A percentile compares a stretch with the other conserved stretches of the same genome.
phyloP scores from a whole-genome alignment of 73 alveolate genomes.

The Paramecium sexaurelia region DNA sequence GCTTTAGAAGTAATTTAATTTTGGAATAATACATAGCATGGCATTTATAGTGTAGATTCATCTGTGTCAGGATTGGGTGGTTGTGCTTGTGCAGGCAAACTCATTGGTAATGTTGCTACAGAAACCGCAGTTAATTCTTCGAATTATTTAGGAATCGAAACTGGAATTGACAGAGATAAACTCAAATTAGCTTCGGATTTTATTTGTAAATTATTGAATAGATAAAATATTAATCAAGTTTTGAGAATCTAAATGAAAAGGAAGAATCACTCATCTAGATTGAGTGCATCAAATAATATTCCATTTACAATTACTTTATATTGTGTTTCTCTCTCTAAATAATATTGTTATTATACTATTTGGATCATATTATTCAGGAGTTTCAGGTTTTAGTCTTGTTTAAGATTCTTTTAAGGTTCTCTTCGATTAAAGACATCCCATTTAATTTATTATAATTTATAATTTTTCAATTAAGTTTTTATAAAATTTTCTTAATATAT shows the following conservation, averaged over 20 bases:
- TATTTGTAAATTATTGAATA: background rate
- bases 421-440: background rate
- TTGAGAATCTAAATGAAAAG: background rate
- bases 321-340: slow-evolving; percentile 6
- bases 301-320: slow-evolving; percentile 42
- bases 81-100: slow-evolving; percentile 98
- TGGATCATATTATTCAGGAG: background rate
- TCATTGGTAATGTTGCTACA: slow-evolving; percentile 95
- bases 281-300: slow-evolving; percentile 33
- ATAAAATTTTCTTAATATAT: background rate
- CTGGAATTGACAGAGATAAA: slow-evolving; percentile 81
- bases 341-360: background rate
- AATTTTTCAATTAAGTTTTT: background rate
- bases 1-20: slow-evolving; percentile 75
- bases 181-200: slow-evolving; percentile 30
- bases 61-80: slow-evolving; percentile 98
- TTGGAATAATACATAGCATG: slow-evolving; percentile 61
- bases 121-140: slow-evolving; percentile 87
- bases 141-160: slow-evolving; percentile 86
- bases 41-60: slow-evolving; percentile 88
- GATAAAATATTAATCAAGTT: slow-evolving; percentile 10
- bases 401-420: background rate
- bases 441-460: background rate
- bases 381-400: background rate
- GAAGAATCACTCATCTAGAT: slow-evolving; percentile 18